Conservation (phyloP, 2,329 filamentous ascomycete genomes). For the Cladosporium sp. region DNA sequence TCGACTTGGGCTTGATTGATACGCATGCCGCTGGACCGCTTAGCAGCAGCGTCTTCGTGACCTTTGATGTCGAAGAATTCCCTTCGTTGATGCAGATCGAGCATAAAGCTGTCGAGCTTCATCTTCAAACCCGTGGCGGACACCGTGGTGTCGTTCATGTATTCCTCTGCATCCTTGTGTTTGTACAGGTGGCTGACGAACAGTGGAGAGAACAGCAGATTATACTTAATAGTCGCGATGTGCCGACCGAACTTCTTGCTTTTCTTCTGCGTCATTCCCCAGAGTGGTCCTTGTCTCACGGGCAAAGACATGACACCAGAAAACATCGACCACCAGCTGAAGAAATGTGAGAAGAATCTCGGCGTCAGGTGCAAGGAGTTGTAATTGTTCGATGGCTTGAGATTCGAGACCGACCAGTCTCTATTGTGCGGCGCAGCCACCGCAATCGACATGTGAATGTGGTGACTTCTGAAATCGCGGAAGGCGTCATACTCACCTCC, state of each 20-base stretch:
- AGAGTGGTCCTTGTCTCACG: constrained; percentile 84
- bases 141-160: constrained; percentile 63
- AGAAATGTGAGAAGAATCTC: constrained; percentile 97
- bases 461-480: constrained; percentile 89
- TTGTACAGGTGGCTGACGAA: constrained; percentile 98
- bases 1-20: constrained; percentile 94
- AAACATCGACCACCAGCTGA: constrained; percentile 95
- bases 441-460: constrained; percentile 92
- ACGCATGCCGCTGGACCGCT: constrained; percentile 85
- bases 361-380: constrained; percentile 94
- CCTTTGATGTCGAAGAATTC: constrained; percentile 84
- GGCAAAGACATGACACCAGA: constrained; percentile 91
- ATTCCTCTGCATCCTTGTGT: constrained; percentile 91
- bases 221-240: constrained; percentile 98
- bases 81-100: constrained; percentile 88
- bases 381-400: constrained; percentile 79
- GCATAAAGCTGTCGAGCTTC: constrained; percentile 91
- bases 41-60: constrained; percentile 60
- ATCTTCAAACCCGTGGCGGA: constrained; percentile 96
- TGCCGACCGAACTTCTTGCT: constrained; percentile 98
- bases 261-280: constrained; percentile 88
- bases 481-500: constrained; percentile 78
- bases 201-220: constrained; percentile 80
- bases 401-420: constrained; percentile 74
- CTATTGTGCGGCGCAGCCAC: constrained; percentile 81